Conservation (phyloP, 1,139 yeast species). For the Saccharomyces hybrid region DNA sequence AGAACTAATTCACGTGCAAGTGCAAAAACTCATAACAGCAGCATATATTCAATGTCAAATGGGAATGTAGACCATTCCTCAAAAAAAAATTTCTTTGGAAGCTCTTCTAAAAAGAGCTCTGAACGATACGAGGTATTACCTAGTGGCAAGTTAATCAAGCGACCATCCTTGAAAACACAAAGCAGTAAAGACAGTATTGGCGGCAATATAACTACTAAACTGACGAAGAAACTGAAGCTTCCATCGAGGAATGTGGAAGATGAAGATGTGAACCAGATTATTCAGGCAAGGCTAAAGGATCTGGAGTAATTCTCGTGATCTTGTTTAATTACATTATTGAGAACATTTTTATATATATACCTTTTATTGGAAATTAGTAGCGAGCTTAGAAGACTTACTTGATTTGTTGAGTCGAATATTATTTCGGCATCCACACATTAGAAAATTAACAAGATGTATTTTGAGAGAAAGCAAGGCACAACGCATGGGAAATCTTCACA, state of each 20-base stretch:
- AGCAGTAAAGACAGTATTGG: constrained; percentile 12
- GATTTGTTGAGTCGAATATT: constrained; percentile 10
- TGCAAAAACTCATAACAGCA: constrained; percentile 13
- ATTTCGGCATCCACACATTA: background rate
- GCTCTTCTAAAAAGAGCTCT: constrained; percentile 12
- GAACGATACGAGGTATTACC: constrained; percentile 51
- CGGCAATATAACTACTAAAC: constrained; percentile 9
- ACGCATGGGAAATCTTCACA: background rate
- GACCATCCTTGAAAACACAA: constrained; percentile 27
- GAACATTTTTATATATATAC: background rate
- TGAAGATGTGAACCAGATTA: constrained; percentile 53
- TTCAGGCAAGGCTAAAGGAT: constrained; percentile 45
- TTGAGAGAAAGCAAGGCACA: background rate
- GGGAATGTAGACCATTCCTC: constrained; percentile 1
- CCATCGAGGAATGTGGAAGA: constrained; percentile 30
- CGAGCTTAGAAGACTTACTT: constrained; percentile 6
- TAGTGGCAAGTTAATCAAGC: constrained; percentile 55
- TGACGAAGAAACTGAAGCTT: constrained; percentile 34
- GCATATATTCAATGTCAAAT: constrained; percentile 1
- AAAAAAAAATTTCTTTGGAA: background rate
- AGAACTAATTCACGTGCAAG: constrained; percentile 18
- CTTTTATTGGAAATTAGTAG: background rate
- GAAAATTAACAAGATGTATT: background rate
- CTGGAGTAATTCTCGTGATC: constrained; percentile 24
- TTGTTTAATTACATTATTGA: background rate